Base-by-base conservation (phyloP, 257 asterid species). In the Nemophila menziesii region DNA sequence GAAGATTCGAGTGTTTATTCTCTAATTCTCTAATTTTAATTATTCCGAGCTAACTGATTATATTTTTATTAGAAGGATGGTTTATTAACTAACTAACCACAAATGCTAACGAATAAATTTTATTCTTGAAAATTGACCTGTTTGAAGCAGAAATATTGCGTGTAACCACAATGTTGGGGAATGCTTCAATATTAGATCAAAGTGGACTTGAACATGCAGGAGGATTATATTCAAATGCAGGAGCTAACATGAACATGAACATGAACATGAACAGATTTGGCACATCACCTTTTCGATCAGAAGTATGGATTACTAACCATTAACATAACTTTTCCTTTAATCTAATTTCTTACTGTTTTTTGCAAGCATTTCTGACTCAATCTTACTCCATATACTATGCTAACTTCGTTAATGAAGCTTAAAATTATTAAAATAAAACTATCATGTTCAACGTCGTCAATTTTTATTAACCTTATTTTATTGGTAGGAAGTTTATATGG, bases 61-160 rank as follows among this genome's bases (percentile, higher is more conserved):
- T 29, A 22, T 16, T 1, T 16, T 16, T 40, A 40, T 40, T 62
- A 43, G 29, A 19, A 48, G 29, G 34, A 46, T 16, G 18, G 23
- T 20, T 55, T 40, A 66, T 49, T 36, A 52, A 74, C 85, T 73
- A 67, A 75, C 95, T 71, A 76, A 55, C 92, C 73, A 81, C 83
- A 60, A 79, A 72, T 79, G 92, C 98, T 90, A 77, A 90, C 94
- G 71, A 92, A 93, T 79, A 71, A 90, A 70, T 90, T 87, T 85
- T 81, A 63, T 81, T 89, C 86, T 85, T 90, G 94, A 75, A 85
- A 81, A 86, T 72, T 85, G 93, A 85, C 93, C 75, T 90, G 81
- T 83, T 90, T 90, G 96, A 79, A 85, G 79, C 99, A 90, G 99
- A 90, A 79, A 82, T 90, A 72, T 54, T 77, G 92, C 93, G 94